These are phyloP conservation scores for Byssochlamys sp. DNA, from an alignment of 2,329 filamentous ascomycete genomes.

Conservation along the genomic window DNA sequence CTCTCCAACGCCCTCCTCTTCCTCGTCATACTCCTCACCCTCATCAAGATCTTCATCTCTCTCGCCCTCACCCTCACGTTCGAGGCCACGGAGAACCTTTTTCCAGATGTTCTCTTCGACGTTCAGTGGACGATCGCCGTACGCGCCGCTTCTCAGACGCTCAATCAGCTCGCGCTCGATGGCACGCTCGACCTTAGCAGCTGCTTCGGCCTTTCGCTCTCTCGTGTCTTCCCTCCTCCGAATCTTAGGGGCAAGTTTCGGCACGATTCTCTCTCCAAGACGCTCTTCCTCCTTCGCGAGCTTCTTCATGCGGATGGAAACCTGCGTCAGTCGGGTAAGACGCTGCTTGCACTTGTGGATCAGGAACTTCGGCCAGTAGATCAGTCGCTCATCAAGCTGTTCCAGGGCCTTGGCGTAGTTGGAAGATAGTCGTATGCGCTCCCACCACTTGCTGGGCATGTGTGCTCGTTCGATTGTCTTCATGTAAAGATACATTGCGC, in stretches of 20 bases:
- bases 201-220: conserved; percentile 66
- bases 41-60: conserved; percentile 82
- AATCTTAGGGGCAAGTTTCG: conserved; percentile 85
- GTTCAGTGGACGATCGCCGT: conserved; percentile 88
- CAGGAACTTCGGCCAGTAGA: conserved; percentile 91
- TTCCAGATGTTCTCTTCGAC: conserved; percentile 94
- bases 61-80: conserved; percentile 72
- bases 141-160: conserved; percentile 78
- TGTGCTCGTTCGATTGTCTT: conserved; percentile 86
- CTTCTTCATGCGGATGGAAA: conserved; percentile 65
- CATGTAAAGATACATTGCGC: conserved; percentile 87
- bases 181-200: conserved; percentile 86
- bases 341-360: conserved; percentile 94
- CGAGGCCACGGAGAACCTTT: conserved; percentile 84
- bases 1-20: conserved; percentile 61
- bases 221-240: conserved; percentile 63
- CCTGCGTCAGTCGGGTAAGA: conserved; percentile 82
- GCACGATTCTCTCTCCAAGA: conserved; percentile 77
- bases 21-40: conserved; percentile 68
- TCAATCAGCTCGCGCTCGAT: conserved; percentile 94
- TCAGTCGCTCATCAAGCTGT: conserved; percentile 73
- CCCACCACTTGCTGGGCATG: conserved; percentile 86
- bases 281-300: conserved; percentile 82
- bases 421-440: conserved; percentile 75
- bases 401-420: conserved; percentile 86